A percentile compares a stretch with the other conserved stretches of the same genome.
Conservation (phyloP, 257 asterid species). For the Solanum clarkiae region DNA sequence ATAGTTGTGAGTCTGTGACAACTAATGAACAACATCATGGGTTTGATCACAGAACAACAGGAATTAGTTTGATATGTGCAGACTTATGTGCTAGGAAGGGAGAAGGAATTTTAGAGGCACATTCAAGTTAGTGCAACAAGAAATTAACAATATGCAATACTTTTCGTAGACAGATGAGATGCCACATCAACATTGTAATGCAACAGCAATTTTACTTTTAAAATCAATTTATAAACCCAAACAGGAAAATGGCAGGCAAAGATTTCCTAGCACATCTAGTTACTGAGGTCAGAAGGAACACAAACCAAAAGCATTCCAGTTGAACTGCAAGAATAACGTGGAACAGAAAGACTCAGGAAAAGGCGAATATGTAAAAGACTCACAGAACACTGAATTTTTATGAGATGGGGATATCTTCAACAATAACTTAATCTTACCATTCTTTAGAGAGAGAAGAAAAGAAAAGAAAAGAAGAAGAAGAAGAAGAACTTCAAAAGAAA, state of each 20-base stretch:
- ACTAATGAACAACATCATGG: background rate
- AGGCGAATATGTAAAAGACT: background rate
- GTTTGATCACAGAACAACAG: background rate
- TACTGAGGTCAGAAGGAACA: background rate
- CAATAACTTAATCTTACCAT: background rate
- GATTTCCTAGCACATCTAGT: background rate
- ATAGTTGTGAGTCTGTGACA: background rate
- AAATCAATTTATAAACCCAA: background rate
- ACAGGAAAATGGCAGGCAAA: background rate
- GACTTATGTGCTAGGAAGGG: background rate
- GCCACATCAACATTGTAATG: background rate
- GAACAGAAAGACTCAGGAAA: background rate
- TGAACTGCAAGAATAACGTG: background rate
- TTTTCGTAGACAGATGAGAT: background rate
- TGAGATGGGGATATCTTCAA: background rate
- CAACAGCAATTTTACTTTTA: background rate
- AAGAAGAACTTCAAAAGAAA: background rate
- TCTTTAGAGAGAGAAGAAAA: too few species aligned
- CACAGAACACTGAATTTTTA: background rate
- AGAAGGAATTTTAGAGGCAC: background rate
- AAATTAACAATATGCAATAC: background rate
- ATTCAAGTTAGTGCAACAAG: background rate
- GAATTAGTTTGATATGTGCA: background rate
- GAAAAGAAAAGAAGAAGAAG: background rate
- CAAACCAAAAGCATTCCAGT: background rate